phyloP scores from a whole-genome alignment of 129 eudicot species.

The Tagetes erecta region DNA sequence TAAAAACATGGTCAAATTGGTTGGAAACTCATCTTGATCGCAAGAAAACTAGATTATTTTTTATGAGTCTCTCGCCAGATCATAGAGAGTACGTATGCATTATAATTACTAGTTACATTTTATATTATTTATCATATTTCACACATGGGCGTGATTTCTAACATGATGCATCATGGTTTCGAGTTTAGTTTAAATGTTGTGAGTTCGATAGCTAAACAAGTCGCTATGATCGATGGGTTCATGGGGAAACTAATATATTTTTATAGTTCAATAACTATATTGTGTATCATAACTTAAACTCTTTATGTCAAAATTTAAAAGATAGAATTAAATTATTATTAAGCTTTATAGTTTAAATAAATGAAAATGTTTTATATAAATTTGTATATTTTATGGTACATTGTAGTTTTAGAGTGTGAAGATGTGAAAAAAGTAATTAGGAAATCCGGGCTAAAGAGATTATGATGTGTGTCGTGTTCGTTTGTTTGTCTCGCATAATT shows the following conservation, averaged over 20 bases:
- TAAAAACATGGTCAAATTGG: constrained; percentile 78
- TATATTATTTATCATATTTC: neutral
- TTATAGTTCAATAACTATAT: neutral
- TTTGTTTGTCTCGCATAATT: neutral
- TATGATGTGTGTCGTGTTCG: neutral
- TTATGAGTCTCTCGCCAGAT: constrained; percentile 65
- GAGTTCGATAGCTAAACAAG: too few relatives aligned
- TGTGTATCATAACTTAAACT: neutral
- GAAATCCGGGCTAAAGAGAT: neutral
- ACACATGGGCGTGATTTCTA: neutral
- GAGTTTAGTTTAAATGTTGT: too few relatives aligned
- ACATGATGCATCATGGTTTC: neutral
- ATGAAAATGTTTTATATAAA: too few relatives aligned
- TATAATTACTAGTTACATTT: neutral
- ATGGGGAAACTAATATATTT: too few relatives aligned
- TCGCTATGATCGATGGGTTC: too few relatives aligned
- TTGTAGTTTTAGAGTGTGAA: neutral
- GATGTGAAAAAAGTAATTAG: neutral
- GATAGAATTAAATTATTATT: too few relatives aligned
- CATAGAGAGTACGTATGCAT: constrained; percentile 46
- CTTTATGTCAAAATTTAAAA: neutral
- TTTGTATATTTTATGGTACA: too few relatives aligned
- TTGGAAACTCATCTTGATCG: constrained; percentile 58
- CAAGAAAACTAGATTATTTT: constrained; percentile 49
- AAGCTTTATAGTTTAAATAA: too few relatives aligned